Base-by-base conservation (phyloP, 2,329 filamentous ascomycete species). In the Plectosphaerella sp. region DNA sequence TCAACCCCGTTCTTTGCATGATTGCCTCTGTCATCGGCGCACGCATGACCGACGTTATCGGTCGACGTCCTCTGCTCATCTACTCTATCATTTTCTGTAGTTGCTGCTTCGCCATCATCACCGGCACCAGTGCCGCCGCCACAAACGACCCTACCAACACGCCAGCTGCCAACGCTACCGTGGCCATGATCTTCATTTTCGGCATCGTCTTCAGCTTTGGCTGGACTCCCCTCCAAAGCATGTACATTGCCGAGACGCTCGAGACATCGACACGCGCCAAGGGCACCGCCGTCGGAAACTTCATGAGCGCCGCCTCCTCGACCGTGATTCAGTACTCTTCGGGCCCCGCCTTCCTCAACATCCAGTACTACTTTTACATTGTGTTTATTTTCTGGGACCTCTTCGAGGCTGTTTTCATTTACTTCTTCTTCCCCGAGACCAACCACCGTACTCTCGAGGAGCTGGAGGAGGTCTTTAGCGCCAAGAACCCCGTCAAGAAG, bases 21-120 rank as follows among this genome's bases (percentile, higher is more conserved):
- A 56, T 77, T 1, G 75, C 70, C 0, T 77, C 79, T 16, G 67
- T 82, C 20, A 58, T 77, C 0, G 83, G 83, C 39, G 79, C 82
- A 4, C 69, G 73, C 9, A 69, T 85, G 42, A 79, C 80, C 2
- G 82, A 84, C 37, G 72, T 73, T 1, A 53, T 84, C 5, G 80
- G 82, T 18, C 79, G 83, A 28, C 78, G 83, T 3, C 78, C 78
- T 0, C 65, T 82, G 11, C 65, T 82, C 9, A 62, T 83, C 3
- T 73, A 70, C 61, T 71, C 71, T 4, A 76, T 74, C 24, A 60
- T 76, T 5, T 76, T 72, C 55, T 71, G 69, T 43, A 74, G 72
- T 0, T 55, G 69, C 54, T 77, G 73, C 57, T 78, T 79, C 47
- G 74, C 73, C 18, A 65, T 76, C 54, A 73, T 79, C 48, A 78